Percentiles rank a stretch among this genome's conserved stretches.
Evolutionary conservation across 257 asterid genomes (phyloP).

Genomic region (Ilex aquifolium): DNA sequence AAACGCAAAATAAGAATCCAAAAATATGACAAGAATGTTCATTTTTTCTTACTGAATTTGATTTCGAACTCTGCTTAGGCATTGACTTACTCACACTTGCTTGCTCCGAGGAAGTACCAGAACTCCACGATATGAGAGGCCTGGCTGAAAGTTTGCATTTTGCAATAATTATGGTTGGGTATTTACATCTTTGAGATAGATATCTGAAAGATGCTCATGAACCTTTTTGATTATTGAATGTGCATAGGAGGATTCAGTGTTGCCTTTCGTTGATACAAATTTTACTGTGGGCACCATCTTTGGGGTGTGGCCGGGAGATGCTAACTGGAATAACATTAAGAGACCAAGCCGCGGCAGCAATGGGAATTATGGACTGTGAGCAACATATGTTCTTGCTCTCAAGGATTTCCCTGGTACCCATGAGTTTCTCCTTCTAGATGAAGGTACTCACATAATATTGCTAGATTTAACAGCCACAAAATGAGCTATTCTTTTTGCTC

Average conservation of each 20-base stretch:
- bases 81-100: constrained; percentile 81
- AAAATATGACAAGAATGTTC: too few relatives aligned
- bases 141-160: constrained; percentile 62
- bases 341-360: constrained; percentile 97
- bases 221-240: too few relatives aligned
- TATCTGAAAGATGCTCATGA: too few relatives aligned
- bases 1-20: too few relatives aligned
- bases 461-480: too few relatives aligned
- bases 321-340: constrained; percentile 58
- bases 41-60: too few relatives aligned
- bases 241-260: too few relatives aligned
- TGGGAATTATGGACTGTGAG: constrained; percentile 97
- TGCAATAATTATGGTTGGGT: neutral
- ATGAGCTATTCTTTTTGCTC: too few relatives aligned
- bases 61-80: constrained; percentile 38
- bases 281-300: too few relatives aligned
- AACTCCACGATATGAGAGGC: constrained; percentile 98
- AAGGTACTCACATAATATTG: constrained; percentile 36
- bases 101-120: constrained; percentile 98
- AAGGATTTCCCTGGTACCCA: constrained; percentile 90
- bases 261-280: too few relatives aligned
- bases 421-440: constrained; percentile 93
- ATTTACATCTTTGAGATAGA: too few relatives aligned
- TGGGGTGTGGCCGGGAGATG: too few relatives aligned
- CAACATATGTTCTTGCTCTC: constrained; percentile 91